Evolutionary conservation across 2,329 filamentous ascomycete genomes (phyloP), one percentile per base, ranked within the genome.

Genomic region (Aspergillus sp.): DNA sequence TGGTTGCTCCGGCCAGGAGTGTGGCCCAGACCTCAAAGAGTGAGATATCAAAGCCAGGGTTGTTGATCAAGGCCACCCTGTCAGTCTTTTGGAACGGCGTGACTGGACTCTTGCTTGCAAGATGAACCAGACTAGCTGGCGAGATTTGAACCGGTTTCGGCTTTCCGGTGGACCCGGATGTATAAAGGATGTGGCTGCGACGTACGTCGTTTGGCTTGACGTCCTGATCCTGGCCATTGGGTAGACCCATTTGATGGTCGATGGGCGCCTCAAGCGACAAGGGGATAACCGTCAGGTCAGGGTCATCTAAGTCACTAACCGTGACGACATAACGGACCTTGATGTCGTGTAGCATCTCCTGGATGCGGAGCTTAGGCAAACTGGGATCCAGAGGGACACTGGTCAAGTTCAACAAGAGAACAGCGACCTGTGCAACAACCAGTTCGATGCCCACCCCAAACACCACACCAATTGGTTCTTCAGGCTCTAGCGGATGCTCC

Each of bases 121-220:
- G 16, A 41, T 58, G 57, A 5, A 52, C 38, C 19, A 58, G 54
- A 10, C 55, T 47, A 13, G 26, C 77, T 66, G 89, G 86, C 3
- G 85, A 82, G 65, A 90, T 89, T 52, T 84, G 79, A 8, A 95
- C 90, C 55, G 88, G 88, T 74, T 93, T 94, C 26, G 88, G 89
- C 61, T 80, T 77, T 36, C 87, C 88, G 70, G 90, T 87, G 1
- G 63, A 63, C 16, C 89, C 89, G 2, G 78, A 82, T 0, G 86
- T 89, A 64, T 87, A 89, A 20, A 85, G 47, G 32, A 59, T 58
- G 33, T 58, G 57, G 11, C 45, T 55, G 20, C 55, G 48, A 45
- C 51, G 52, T 17, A 45, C 19, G n/a, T n/a, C 11, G n/a, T 22
- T 30, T 30, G 8, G 7, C 2, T 9, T 30, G 2, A 30, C 7